These are phyloP conservation scores for Filosporella fistucella DNA, from an alignment of 495 filamentous ascomycete genomes.

Conservation along the genomic window DNA sequence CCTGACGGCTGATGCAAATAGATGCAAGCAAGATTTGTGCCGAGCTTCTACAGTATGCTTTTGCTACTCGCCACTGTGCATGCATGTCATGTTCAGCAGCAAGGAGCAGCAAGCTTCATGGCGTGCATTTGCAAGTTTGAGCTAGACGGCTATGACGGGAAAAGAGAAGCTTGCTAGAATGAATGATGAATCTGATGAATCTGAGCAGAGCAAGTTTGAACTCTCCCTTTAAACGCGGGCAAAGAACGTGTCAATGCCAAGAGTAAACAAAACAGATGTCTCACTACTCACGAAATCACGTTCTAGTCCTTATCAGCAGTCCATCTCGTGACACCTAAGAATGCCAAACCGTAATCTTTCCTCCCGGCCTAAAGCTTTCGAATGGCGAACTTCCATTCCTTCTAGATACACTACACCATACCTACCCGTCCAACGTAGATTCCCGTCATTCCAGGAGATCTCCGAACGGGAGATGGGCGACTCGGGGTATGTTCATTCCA, in stretches of 20 bases:
- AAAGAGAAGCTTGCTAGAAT: background rate
- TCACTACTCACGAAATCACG: background rate
- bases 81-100: no score
- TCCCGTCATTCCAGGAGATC: background rate
- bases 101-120: no score
- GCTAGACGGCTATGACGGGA: background rate
- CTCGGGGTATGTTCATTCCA: no score
- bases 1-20: no score
- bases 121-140: background rate
- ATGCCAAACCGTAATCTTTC: background rate
- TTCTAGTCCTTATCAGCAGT: background rate
- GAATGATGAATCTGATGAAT: background rate
- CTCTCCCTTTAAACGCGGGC: background rate
- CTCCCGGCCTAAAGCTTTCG: background rate
- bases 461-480: no score
- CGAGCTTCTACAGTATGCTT: no score
- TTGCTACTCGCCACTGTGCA: no score
- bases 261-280: background rate
- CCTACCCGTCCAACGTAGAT: background rate
- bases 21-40: no score
- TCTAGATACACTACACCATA: background rate
- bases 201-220: no score
- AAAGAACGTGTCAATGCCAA: background rate
- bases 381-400: background rate
- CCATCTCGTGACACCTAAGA: background rate